Base-by-base conservation (phyloP, 2,329 filamentous ascomycete species). In the Coniochaeta sp. region DNA sequence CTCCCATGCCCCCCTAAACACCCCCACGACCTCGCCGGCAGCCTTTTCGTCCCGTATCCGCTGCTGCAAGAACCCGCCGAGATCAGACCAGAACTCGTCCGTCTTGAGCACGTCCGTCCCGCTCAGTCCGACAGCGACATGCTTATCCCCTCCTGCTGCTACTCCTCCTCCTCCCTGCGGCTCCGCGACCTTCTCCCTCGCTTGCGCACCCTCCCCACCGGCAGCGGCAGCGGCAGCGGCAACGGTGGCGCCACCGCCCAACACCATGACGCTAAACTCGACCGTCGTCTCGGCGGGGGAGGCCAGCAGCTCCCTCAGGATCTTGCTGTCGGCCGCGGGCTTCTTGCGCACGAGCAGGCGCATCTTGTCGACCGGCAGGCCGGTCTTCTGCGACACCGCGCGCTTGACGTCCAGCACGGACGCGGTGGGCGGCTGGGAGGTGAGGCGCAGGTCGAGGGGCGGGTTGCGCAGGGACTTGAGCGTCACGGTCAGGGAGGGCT, bases 281-380 rank as follows among this genome's bases (percentile, higher is more conserved):
- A 93, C 79, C 1, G 67, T 73, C 65, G 66, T 79, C 30, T 75
- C 79, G 52, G 83, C 84, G 3, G 82, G 79, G 2, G 32, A 17
- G 2, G 36, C 47, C 1, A 93, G 66, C 0, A 96, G 71, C 61
- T 96, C 93, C 60, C 84, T 84, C 6, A 97, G 75, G 0, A 89
- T 86, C 77, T 93, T 95, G 65, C 81, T 85, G 69, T 96, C 91
- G 0, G 82, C 71, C 0, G 91, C 84, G 0, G 93, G 93, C 74
- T 96, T 96, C 79, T 95, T 96, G 73, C 90, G 90, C 70, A 89
- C 84, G 63, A 99, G 77, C 10, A 99, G 76, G 77, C 93, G 92
- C 71, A 98, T 85, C 79, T 96, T 96, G 42, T 88, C 85, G n/a
- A 84, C 74, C 2, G 86, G 81, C 60, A 90, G 81, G 28, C 81